phyloP scores from a whole-genome alignment of 352 stramenopile genomes.

The Phytophthora multivora region DNA sequence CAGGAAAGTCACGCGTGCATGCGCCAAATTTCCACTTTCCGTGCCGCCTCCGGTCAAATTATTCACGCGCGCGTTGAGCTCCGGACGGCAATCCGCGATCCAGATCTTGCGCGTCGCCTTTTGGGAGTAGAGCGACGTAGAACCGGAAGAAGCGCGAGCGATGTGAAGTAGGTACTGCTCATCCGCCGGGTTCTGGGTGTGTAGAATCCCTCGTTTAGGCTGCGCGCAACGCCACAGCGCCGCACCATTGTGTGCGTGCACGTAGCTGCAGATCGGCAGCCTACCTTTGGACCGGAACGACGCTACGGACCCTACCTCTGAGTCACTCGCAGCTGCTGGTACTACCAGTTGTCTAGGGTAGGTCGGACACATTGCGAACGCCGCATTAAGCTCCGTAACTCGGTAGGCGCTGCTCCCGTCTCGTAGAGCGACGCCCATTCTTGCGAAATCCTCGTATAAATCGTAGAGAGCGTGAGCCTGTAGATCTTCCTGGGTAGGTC shows the following conservation, averaged over 20 bases:
- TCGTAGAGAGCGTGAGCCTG: constrained; percentile 71
- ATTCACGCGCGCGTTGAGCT: constrained; percentile 91
- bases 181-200: constrained; percentile 71
- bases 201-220: constrained; percentile 85
- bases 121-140: constrained; percentile 16
- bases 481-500: constrained; percentile 33
- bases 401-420: constrained; percentile 41
- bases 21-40: constrained; percentile 79
- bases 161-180: constrained; percentile 79
- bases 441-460: constrained; percentile 65
- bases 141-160: constrained; percentile 27
- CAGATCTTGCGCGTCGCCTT: constrained; percentile 60
- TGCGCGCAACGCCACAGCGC: constrained; percentile 87
- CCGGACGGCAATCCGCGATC: constrained; percentile 91
- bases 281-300: constrained; percentile 85
- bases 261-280: constrained; percentile 84
- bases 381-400: constrained; percentile 66
- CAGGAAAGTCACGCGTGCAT: constrained; percentile 83
- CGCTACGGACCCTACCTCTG: constrained; percentile 66
- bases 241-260: constrained; percentile 67
- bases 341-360: constrained; percentile 83
- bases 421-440: constrained; percentile 70
- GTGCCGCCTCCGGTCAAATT: constrained; percentile 90
- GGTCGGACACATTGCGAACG: constrained; percentile 80
- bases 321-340: constrained; percentile 62